phyloP scores from a whole-genome alignment of 768 basidiomycete genomes.

The Boletellus emodensis region DNA sequence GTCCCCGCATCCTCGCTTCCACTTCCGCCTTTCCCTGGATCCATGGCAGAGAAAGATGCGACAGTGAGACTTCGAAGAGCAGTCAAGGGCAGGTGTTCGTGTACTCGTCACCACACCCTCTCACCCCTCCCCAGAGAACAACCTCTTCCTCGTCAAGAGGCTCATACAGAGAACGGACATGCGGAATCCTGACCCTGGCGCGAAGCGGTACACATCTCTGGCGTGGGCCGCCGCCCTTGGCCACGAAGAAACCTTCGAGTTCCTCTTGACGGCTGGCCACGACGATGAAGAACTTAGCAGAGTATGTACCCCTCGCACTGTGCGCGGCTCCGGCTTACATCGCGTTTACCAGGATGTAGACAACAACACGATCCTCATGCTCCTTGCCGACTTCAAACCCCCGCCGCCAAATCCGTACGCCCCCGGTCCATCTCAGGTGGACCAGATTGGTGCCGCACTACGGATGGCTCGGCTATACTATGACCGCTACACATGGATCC shows the following conservation, averaged over 20 bases:
- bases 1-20: constrained; percentile 20
- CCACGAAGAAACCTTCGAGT: constrained; percentile 92
- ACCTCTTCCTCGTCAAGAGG: constrained; percentile 87
- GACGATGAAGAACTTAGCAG: constrained; percentile 91
- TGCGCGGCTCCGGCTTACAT: constrained; percentile 17
- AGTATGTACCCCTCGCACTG: constrained; percentile 44
- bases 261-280: constrained; percentile 78
- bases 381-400: constrained; percentile 81
- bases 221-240: constrained; percentile 90
- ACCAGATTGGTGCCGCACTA: constrained; percentile 66
- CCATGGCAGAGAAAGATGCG: constrained; percentile 82
- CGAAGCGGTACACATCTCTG: constrained; percentile 77
- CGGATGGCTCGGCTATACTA: constrained; percentile 87
- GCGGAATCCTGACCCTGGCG: constrained; percentile 80
- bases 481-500: constrained; percentile 79
- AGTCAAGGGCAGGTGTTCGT: constrained; percentile 57
- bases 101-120: neutral
- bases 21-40: constrained; percentile 18
- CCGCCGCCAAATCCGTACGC: constrained; percentile 43
- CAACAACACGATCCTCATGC: constrained; percentile 89
- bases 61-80: constrained; percentile 71
- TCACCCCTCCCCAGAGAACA: constrained; percentile 67
- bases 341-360: constrained; percentile 67
- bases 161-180: constrained; percentile 84
- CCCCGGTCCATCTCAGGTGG: constrained; percentile 47